Evolutionary conservation across 495 filamentous ascomycete species (phyloP), one percentile per base, ranked within the genome.

Genomic region (Neurospora sp.): DNA sequence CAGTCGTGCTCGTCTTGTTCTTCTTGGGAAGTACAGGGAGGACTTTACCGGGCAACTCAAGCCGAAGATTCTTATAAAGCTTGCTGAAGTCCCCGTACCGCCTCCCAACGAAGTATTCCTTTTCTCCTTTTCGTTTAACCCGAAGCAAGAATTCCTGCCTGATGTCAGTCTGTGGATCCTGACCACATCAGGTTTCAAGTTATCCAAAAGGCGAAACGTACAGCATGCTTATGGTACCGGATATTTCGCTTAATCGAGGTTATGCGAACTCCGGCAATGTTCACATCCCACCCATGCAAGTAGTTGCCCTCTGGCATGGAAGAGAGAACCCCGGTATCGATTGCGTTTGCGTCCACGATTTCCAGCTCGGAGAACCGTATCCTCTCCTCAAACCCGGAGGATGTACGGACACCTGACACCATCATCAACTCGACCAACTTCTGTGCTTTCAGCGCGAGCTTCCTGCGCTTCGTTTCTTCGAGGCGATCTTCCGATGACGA

Each of bases 381-480:
- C 21, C 96, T 88, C 81, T 99, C 96, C 82, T 99, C 96, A 77
- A 98, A 99, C 3, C 96, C 96, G 21, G 94, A 97, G 19, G 96
- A 94, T 3, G 96, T 99, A 28, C 92, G 94, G 69, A 99, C 91
- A 5, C 96, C 96, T 5, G 94, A 97, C 21, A 98, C 96, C 94
- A 99, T 97, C 96, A 99, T 98, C 73, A 99, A 85, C 83, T 98
- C 96, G 38, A 99, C 92, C 70, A 99, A 83, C 85, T 99, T 99
- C 79, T 94, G 90, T 38, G 93, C 92, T 87, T 99, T 99, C 71
- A 91, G 83, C 0, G 96, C 94, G 71, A 99, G 83, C 83, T 98
- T 98, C 78, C 90, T 87, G 59, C 96, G 87, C 87, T 99, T 99
- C 3, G 96, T 98, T 81, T 98, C 93, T 81, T 99, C 96, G 69